phyloP scores from a whole-genome alignment of 139 green algal genomes.

The Coelastrella sp. region DNA sequence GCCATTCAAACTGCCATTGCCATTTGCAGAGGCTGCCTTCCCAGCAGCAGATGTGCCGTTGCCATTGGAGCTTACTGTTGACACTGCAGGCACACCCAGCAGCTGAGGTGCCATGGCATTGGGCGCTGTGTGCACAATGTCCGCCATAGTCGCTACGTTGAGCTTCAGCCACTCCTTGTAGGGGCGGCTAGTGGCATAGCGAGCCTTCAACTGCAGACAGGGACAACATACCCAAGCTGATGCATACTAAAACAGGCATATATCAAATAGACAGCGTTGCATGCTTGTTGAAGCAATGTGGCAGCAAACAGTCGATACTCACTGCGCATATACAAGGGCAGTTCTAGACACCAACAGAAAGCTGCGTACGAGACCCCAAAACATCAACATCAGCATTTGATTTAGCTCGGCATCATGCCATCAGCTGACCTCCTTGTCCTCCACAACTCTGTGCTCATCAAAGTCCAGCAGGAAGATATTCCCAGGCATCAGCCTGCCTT shows the following conservation, averaged over 20 bases:
- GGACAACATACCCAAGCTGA: no score
- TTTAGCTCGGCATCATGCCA: neutral
- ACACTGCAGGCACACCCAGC: slow-evolving; percentile 25
- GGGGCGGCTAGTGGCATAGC: slow-evolving; percentile 76
- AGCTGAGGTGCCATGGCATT: slow-evolving; percentile 35
- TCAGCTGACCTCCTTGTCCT: slow-evolving; percentile 75
- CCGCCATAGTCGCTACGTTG: slow-evolving; percentile 75
- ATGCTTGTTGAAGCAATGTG: no score
- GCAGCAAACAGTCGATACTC: neutral
- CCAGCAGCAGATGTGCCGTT: no score
- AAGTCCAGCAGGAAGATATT: slow-evolving; percentile 99
- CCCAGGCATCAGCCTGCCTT: slow-evolving; percentile 95
- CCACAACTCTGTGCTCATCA: slow-evolving; percentile 84
- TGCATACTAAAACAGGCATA: no score
- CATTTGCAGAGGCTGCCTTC: slow-evolving; percentile 51
- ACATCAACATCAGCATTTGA: neutral
- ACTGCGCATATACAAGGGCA: neutral
- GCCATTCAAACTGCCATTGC: slow-evolving; percentile 54
- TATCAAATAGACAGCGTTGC: neutral
- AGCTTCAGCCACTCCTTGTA: slow-evolving; percentile 89
- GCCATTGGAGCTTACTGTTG: slow-evolving; percentile 9
- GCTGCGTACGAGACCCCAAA: no score
- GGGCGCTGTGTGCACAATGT: slow-evolving; percentile 36
- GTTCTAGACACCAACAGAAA: neutral
- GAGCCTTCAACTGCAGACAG: slow-evolving; percentile 71